Conservation (phyloP, 495 filamentous ascomycete genomes). For the Mycothermus thermophilus region DNA sequence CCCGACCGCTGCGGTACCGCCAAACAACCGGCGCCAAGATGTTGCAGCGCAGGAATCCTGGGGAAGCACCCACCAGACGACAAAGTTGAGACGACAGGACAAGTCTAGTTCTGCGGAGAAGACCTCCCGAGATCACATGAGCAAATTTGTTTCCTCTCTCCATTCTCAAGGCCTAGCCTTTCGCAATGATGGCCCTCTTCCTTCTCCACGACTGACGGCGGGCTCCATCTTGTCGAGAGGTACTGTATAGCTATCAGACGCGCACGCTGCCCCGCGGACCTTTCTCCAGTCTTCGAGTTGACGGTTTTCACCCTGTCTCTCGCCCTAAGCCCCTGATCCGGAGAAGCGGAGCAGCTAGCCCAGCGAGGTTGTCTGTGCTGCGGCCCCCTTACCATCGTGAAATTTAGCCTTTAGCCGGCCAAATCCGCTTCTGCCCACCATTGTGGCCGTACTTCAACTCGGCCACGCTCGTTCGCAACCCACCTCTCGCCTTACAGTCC, state of each 20-base stretch:
- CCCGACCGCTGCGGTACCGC: too few relatives aligned
- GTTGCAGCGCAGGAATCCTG: conserved; percentile 5
- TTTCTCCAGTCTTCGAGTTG: background rate
- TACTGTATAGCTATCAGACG: background rate
- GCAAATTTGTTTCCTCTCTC: conserved; percentile 6
- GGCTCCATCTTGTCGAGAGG: background rate
- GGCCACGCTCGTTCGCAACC: background rate
- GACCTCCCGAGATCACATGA: conserved; percentile 11
- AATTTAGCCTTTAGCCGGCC: background rate
- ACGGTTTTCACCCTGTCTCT: background rate
- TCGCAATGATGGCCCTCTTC: too few relatives aligned
- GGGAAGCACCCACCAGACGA: conserved; percentile 2
- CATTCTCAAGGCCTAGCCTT: background rate
- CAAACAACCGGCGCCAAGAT: conserved; percentile 7
- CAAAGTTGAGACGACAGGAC: conserved; percentile 4
- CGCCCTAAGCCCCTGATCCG: background rate
- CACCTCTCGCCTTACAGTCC: background rate
- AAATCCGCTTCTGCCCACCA: background rate
- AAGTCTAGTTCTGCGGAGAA: conserved; percentile 10
- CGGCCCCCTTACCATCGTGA: background rate
- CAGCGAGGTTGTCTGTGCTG: too few relatives aligned
- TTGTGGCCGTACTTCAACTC: too few relatives aligned
- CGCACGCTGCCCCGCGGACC: background rate
- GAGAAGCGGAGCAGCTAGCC: background rate
- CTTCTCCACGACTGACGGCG: conserved; percentile 1